These are phyloP conservation scores for Kandelia obovata DNA, from an alignment of 345 rosid genomes.

Conservation along the genomic window DNA sequence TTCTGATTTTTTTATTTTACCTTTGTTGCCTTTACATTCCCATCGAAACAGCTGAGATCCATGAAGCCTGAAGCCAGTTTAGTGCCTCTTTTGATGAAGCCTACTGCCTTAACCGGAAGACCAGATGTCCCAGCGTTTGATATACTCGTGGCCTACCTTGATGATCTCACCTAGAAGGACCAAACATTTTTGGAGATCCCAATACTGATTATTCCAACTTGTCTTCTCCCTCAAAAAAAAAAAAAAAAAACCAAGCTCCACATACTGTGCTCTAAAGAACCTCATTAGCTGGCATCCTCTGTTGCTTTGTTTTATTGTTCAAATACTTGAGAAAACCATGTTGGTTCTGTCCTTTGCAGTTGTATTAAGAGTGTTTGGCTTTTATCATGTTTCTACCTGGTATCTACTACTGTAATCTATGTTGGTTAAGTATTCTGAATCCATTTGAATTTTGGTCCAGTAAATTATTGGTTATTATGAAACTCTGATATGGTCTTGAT, in stretches of 20 bases:
- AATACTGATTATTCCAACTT: conserved; percentile 36
- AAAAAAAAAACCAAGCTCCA: conserved; percentile 57
- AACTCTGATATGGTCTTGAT: conserved; percentile 12
- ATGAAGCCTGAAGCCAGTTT: conserved; percentile 93
- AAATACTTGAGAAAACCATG: conserved; percentile 25
- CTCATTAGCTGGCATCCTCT: conserved; percentile 44
- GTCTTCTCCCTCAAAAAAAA: conserved; percentile 51
- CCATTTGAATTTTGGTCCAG: too few species aligned
- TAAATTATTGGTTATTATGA: background rate
- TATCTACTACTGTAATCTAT: background rate
- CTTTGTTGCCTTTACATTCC: conserved; percentile 76
- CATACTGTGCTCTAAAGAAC: conserved; percentile 47
- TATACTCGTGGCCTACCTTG: conserved; percentile 68
- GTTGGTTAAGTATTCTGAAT: too few species aligned
- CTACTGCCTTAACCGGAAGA: conserved; percentile 82
- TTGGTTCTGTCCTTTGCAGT: conserved; percentile 27
- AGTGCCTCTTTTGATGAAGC: conserved; percentile 77
- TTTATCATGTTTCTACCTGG: conserved; percentile 1
- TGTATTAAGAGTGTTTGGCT: conserved; percentile 30
- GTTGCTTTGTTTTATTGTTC: conserved; percentile 32
- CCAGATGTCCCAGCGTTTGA: conserved; percentile 75
- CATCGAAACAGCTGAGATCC: conserved; percentile 81
- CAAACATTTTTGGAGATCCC: conserved; percentile 50
- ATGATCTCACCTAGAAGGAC: conserved; percentile 70
- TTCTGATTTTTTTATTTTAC: conserved; percentile 70